Evolutionary conservation across 2,329 filamentous ascomycete species (phyloP).

Genomic region (Alternaria novae-zelandiae): DNA sequence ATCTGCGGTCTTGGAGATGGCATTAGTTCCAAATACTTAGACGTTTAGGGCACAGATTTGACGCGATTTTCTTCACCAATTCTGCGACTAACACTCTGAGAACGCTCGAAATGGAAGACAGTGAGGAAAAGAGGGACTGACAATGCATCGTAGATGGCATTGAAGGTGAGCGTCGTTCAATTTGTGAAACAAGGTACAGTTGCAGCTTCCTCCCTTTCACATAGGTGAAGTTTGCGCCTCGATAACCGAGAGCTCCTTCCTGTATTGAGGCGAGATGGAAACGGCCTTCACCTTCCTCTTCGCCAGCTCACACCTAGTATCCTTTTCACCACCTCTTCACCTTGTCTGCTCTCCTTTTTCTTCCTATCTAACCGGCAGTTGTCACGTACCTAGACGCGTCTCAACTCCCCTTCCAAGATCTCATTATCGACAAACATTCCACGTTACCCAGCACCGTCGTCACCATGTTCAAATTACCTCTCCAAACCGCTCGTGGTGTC

Average conservation of each 20-base stretch:
- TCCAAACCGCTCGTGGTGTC: neutral
- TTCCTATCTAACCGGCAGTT: neutral
- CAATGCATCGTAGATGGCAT: neutral
- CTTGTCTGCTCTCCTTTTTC: neutral
- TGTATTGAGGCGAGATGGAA: neutral
- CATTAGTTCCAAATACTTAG: neutral
- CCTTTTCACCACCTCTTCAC: neutral
- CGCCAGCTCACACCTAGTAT: neutral
- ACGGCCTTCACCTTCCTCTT: neutral
- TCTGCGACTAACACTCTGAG: neutral
- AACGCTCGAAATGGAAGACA: too few relatives aligned
- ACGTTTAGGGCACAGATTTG: accelerated
- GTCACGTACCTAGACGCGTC: neutral
- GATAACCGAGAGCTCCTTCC: neutral
- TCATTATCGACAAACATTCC: neutral
- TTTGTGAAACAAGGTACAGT: neutral
- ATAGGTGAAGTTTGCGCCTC: neutral
- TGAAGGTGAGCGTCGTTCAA: neutral
- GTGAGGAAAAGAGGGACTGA: neutral
- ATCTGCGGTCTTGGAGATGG: neutral
- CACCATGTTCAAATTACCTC: conserved; percentile 2
- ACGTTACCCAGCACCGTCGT: neutral
- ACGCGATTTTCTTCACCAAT: neutral
- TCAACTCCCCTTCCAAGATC: neutral
- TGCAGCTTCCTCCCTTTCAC: neutral